Percentiles rank a stretch among this genome's conserved stretches.
Conservation (phyloP, 371 early-diverging fungal genomes). For the Zopfochytrium polystomum region DNA sequence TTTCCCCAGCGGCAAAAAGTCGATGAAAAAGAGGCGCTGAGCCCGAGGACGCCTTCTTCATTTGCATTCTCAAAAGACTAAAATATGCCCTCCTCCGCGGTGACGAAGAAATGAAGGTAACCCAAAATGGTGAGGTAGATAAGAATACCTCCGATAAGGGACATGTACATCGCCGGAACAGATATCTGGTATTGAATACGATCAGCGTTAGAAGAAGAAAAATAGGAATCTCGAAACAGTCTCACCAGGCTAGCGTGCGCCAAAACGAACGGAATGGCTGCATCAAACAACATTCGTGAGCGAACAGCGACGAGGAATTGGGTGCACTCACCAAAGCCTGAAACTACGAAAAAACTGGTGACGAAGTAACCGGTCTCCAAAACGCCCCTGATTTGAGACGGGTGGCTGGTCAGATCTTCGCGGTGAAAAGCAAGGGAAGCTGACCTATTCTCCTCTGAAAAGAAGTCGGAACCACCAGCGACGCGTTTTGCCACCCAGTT, state of each 20-base stretch:
- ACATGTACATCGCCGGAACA: slow-evolving; percentile 78
- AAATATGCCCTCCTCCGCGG: slow-evolving; percentile 26
- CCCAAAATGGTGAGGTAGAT: slow-evolving; percentile 78
- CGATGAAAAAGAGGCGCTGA: too few species aligned
- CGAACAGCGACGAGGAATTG: background rate
- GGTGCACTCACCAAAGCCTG: slow-evolving; percentile 71
- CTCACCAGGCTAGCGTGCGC: slow-evolving; percentile 67
- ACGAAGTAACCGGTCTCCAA: slow-evolving; percentile 88
- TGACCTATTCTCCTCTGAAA: slow-evolving; percentile 73
- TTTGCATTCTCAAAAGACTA: slow-evolving; percentile 4
- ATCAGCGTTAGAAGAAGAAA: background rate
- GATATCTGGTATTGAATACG: slow-evolving; percentile 15
- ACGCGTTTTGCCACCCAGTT: slow-evolving; percentile 78
- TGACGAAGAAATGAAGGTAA: slow-evolving; percentile 45
- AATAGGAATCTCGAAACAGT: too few species aligned
- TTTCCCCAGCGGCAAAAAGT: too few species aligned
- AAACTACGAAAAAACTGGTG: slow-evolving; percentile 85
- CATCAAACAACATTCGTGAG: background rate
- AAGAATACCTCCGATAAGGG: slow-evolving; percentile 78
- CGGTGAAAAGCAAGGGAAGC: background rate
- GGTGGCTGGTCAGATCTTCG: background rate
- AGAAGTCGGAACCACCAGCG: slow-evolving; percentile 68
- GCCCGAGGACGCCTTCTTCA: too few species aligned
- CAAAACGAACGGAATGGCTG: slow-evolving; percentile 63
- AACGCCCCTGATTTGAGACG: slow-evolving; percentile 50